Base-by-base conservation (phyloP, 23 red algal species). In the Gracilariopsis chorda region DNA sequence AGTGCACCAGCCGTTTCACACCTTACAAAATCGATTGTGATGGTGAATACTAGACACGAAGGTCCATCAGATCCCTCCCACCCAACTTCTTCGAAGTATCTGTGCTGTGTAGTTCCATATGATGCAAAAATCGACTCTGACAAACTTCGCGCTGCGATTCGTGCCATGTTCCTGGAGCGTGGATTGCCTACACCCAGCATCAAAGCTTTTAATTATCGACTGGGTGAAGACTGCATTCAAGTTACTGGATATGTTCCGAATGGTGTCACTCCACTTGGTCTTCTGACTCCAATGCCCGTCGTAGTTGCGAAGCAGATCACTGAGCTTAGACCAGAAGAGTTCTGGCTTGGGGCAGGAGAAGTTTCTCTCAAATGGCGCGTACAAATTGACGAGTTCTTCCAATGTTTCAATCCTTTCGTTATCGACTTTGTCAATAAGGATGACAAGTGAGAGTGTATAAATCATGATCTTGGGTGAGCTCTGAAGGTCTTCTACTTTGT, bases 231-330 rank as follows among this genome's bases (percentile, higher is more conserved):
- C n/a, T 97, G 95, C 82, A 74, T 83, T 57, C 51, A 41, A 27
- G 77, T 97, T 25, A 97, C 95, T 27, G 95, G 95, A 21, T 97
- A 97, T 79, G 77, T 57, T 34, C 91, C 87, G 42, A 97, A 97
- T 49, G 95, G 78, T 14, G 95, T 97, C 21, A 97, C 95, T 36
- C 95, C 95, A 25, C 55, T 97, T 30, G 90, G 90, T 55, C 59
- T 97, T 34, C 35, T 41, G 47, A 97, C 76, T 5, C 71, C 58
- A 37, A 88, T 97, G 89, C 89, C 95, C 2, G 75, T 93, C 17
- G 68, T 97, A 11, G 57, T 97, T n/a, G 83, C 80, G 34, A 55
- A 81, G 24, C 80, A 68, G 30, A 59, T 97, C 2, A 25, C 77
- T 6, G 49, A 78, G 23, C 33, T 87, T 10, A 44, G 35, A 6